Conservation (phyloP, 2,329 filamentous ascomycete species). For the Ophiocordyceps robertsii region DNA sequence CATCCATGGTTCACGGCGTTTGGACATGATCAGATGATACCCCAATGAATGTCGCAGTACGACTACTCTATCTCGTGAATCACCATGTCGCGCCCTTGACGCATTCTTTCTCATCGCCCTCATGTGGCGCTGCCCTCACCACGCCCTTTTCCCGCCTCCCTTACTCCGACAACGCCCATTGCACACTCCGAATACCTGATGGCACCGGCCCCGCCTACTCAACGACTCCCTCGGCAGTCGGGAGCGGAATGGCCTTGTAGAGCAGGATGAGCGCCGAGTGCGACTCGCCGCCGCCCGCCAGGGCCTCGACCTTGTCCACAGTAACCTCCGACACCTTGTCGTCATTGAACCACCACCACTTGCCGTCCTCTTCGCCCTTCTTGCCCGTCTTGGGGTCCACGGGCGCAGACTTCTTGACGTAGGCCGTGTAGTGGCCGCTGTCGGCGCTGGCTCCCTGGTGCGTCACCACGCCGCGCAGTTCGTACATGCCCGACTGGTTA, state of each 20-base stretch:
- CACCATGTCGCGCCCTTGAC: not conserved
- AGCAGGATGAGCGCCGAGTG: conserved; percentile 73
- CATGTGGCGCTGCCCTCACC: not conserved
- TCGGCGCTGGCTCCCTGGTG: conserved; percentile 95
- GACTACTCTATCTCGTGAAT: not conserved
- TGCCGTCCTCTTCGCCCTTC: conserved; percentile 70
- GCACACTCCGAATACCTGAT: not conserved
- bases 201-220: conserved; percentile 6
- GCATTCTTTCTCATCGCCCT: not conserved
- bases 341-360: conserved; percentile 99
- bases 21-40: not conserved
- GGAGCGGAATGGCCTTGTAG: conserved; percentile 62
- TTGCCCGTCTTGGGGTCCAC: conserved; percentile 66
- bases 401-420: conserved; percentile 78
- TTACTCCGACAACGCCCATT: not conserved
- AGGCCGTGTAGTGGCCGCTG: conserved; percentile 95
- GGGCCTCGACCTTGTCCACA: conserved; percentile 76
- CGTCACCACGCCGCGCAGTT: conserved; percentile 85
- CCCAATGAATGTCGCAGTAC: not conserved
- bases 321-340: conserved; percentile 92
- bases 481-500: conserved; percentile 91
- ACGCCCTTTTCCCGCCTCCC: not conserved
- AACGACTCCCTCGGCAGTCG: conserved; percentile 35
- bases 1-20: not conserved
- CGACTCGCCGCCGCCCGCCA: conserved; percentile 79